A percentile compares a stretch with the other conserved stretches of the same genome.
phyloP scores from a whole-genome alignment of 441 rosid species.

The Pelargonium cotyledonis region DNA sequence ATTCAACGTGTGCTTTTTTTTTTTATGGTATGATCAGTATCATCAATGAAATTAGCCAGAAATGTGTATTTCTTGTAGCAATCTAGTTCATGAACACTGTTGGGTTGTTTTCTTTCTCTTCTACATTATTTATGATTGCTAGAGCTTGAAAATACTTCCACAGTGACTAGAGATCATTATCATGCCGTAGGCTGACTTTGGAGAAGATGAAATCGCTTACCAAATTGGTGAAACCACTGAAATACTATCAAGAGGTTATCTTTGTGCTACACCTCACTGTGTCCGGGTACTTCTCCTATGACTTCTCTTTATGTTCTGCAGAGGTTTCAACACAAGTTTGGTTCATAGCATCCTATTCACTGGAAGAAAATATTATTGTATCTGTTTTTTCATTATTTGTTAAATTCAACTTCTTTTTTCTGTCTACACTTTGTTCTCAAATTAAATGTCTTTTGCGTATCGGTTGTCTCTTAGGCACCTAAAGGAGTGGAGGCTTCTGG shows the following conservation, averaged over 20 bases:
- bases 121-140: background rate
- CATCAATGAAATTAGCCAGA: no score
- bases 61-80: no score
- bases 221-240: slow-evolving; percentile 93
- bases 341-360: background rate
- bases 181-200: slow-evolving; percentile 55
- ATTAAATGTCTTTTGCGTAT: slow-evolving; percentile 7
- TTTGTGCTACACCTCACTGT: slow-evolving; percentile 93
- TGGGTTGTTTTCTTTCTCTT: background rate
- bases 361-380: no score
- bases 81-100: background rate
- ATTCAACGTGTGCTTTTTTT: no score
- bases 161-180: background rate
- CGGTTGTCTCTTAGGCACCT: slow-evolving; percentile 52
- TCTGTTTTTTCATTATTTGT: no score
- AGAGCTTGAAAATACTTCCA: background rate
- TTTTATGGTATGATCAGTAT: no score
- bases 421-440: background rate
- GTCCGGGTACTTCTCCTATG: slow-evolving; percentile 53
- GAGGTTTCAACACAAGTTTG: background rate
- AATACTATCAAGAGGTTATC: slow-evolving; percentile 71
- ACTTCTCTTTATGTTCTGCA: background rate
- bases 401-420: background rate
- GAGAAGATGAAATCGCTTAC: slow-evolving; percentile 84
- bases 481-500: slow-evolving; percentile 59